Base-by-base conservation (phyloP, 2,329 filamentous ascomycete genomes). In the Aureobasidium musti region DNA sequence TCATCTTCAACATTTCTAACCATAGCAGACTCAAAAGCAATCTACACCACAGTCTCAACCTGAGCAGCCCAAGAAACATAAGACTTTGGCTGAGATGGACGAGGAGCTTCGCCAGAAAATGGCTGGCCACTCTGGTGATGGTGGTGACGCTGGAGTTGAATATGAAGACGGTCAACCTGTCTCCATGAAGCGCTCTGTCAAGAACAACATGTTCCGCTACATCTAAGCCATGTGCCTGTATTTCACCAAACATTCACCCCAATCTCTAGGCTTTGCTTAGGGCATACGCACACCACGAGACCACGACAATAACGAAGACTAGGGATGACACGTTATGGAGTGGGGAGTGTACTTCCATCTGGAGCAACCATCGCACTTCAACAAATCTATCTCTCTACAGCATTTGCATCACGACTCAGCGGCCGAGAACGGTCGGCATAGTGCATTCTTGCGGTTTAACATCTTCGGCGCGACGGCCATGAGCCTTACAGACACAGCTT, bases 181-280 rank as follows among this genome's bases (percentile, higher is more conserved):
- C 6, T 82, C 87, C 0, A 88, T 93, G 83, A 92, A 91, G 78
- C 81, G 89, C 59, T 84, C 87, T 41, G 90, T 93, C 13, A 87
- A 84, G 74, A 86, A 88, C 63, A 92, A 92, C 71, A 92, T 92
- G 89, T 92, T 92, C 74, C 81, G 89, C 19, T 84, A 89, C 68
- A 91, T 91, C 23, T 87, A 72, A 77, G 54, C 37, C 1, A 17
- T 2, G 1, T 23, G n/a, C 3, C 41, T n/a, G n/a, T n/a, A n/a
- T n/a, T 21, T 23, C 17, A 13, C 19, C 41, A 45, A 11, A 19
- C n/a, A 45, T 4, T 10, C 3, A 45, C n/a, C 10, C 19, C n/a
- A 3, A 45, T 3, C n/a, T 45, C 30, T 30, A 8, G 2, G 43
- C 43, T 45, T n/a, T 23, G 47, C 19, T 7, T n/a, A 50, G 47